phyloP scores from a whole-genome alignment of 352 stramenopile genomes.

The Pseudoperonospora humuli region DNA sequence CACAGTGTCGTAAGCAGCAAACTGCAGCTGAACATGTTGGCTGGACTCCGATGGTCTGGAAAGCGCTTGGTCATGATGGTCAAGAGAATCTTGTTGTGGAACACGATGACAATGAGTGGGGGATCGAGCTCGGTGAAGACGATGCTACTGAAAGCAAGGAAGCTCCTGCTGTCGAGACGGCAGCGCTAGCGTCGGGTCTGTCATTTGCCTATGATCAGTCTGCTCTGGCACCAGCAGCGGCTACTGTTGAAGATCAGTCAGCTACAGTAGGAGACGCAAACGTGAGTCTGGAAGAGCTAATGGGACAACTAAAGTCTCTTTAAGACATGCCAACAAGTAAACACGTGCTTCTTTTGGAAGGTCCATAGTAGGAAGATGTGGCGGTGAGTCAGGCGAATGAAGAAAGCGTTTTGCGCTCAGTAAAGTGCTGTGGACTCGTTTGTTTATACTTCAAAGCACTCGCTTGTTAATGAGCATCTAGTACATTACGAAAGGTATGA shows the following conservation, averaged over 20 bases:
- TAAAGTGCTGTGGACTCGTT: slow-evolving; percentile 3
- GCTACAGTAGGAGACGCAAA: slow-evolving; percentile 23
- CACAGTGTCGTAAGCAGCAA: slow-evolving; percentile 71
- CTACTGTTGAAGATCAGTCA: slow-evolving; percentile 15
- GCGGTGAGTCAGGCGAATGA: slow-evolving; percentile 14
- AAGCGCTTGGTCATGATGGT: slow-evolving; percentile 44
- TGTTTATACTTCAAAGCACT: neutral
- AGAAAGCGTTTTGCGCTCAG: neutral
- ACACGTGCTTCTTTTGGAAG: neutral
- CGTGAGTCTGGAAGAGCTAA: slow-evolving; percentile 70
- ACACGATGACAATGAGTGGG: slow-evolving; percentile 84
- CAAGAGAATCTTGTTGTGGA: slow-evolving; percentile 37
- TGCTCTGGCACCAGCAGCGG: neutral
- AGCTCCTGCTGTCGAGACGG: slow-evolving; percentile 3
- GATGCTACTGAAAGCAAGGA: slow-evolving; percentile 3
- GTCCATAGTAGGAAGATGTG: neutral
- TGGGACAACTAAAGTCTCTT: slow-evolving; percentile 70
- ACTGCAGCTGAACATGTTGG: slow-evolving; percentile 25
- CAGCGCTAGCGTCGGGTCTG: slow-evolving; percentile 37
- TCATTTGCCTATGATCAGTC: slow-evolving; percentile 57
- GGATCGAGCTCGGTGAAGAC: slow-evolving; percentile 60
- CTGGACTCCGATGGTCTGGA: slow-evolving; percentile 75
- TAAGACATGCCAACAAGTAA: slow-evolving; percentile 17
- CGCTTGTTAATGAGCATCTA: slow-evolving; percentile 22
- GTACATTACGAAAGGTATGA: slow-evolving; percentile 30